These are phyloP conservation scores for Kregervanrija pseudodelftensis DNA, from an alignment of 805 yeast genomes.

Conservation along the genomic window DNA sequence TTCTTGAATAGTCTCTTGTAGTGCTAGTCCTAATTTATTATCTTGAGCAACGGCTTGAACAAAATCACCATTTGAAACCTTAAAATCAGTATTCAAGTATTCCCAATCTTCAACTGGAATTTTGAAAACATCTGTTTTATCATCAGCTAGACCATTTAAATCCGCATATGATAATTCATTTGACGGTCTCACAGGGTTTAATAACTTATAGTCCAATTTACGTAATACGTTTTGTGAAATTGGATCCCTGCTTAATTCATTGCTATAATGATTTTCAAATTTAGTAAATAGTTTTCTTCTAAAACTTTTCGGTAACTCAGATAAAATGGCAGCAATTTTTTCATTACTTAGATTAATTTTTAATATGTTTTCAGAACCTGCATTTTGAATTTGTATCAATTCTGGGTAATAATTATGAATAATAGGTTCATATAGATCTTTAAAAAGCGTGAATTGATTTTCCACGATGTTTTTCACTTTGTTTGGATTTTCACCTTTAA, in stretches of 20 bases:
- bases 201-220: not conserved
- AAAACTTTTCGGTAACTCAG: slow-evolving; percentile 48
- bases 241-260: slow-evolving; percentile 24
- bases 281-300: slow-evolving; percentile 31
- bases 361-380: slow-evolving; percentile 14
- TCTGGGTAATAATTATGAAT: slow-evolving; percentile 35
- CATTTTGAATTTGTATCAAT: slow-evolving; percentile 13
- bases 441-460: slow-evolving; percentile 66
- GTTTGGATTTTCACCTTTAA: slow-evolving; percentile 89
- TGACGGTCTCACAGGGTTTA: slow-evolving; percentile 12
- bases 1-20: slow-evolving; percentile 36
- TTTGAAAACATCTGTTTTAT: slow-evolving; percentile 12
- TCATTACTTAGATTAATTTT: slow-evolving; percentile 28
- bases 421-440: slow-evolving; percentile 66
- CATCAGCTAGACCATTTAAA: slow-evolving; percentile 13
- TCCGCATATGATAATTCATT: slow-evolving; percentile 20
- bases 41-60: slow-evolving; percentile 38
- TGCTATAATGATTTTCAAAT: slow-evolving; percentile 15
- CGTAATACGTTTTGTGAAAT: slow-evolving; percentile 22
- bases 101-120: slow-evolving; percentile 30
- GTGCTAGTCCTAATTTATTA: slow-evolving; percentile 24
- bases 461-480: slow-evolving; percentile 80
- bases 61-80: slow-evolving; percentile 24
- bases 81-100: slow-evolving; percentile 21
- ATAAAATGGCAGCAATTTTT: slow-evolving; percentile 31